Percentiles rank a stretch among this genome's conserved stretches.
phyloP scores from a whole-genome alignment of 129 eudicot genomes.

The Heracleum sosnowskyi region DNA sequence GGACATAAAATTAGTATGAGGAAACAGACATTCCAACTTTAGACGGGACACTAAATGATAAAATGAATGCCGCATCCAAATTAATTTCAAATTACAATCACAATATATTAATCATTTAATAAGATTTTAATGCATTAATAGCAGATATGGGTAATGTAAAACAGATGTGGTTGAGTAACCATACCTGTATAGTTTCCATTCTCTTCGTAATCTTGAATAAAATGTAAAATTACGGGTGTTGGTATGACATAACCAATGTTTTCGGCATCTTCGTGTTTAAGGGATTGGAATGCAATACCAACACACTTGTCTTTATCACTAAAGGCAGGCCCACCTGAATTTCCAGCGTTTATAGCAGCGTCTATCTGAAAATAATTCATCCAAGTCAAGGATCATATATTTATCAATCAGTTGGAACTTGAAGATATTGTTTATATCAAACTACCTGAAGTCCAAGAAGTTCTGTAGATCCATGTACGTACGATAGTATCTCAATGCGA shows the following conservation, averaged over 20 bases:
- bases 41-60: too few species aligned
- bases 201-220: constrained; percentile 49
- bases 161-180: neutral
- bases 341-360: constrained; percentile 62
- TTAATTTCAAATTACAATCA: neutral
- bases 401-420: neutral
- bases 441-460: constrained; percentile 59
- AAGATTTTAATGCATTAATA: neutral
- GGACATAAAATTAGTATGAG: neutral
- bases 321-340: constrained; percentile 64
- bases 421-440: neutral
- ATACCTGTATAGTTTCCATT: constrained; percentile 59
- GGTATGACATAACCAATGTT: constrained; percentile 65
- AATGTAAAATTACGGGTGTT: constrained; percentile 53
- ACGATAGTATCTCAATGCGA: constrained; percentile 54
- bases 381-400: constrained; percentile 2
- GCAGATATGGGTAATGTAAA: neutral
- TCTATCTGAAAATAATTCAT: constrained; percentile 39
- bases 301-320: constrained; percentile 52
- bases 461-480: constrained; percentile 61
- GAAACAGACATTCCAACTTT: neutral
- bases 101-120: neutral
- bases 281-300: constrained; percentile 65
- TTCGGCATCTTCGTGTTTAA: constrained; percentile 59
- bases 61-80: neutral